These are phyloP conservation scores for Solanum tarijense DNA, from an alignment of 257 asterid genomes.

Conservation along the genomic window DNA sequence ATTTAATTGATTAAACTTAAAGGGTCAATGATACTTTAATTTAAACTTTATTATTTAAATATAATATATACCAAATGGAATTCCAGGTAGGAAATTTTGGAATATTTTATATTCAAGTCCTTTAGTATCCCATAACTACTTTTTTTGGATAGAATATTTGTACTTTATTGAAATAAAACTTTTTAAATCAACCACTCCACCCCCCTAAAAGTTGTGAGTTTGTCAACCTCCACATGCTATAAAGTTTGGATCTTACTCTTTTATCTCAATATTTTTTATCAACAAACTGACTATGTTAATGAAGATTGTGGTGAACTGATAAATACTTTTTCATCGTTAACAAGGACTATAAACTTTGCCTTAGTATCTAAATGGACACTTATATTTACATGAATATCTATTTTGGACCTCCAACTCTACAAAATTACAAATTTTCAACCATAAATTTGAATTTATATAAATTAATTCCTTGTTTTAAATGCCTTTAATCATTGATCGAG, in stretches of 20 bases:
- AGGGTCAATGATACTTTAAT: background rate
- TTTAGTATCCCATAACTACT: conserved; percentile 13
- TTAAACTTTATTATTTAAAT: background rate
- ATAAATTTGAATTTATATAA: background rate
- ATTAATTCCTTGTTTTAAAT: background rate
- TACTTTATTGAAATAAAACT: background rate
- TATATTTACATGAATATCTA: no score
- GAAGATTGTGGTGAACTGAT: background rate
- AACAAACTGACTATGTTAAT: background rate
- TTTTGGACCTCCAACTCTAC: no score
- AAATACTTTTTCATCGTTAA: background rate
- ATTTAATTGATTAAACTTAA: background rate
- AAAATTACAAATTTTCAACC: background rate
- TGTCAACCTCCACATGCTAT: conserved; percentile 48
- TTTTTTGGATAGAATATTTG: background rate
- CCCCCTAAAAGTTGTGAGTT: conserved; percentile 8
- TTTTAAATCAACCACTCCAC: conserved; percentile 16
- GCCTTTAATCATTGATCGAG: background rate
- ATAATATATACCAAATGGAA: conserved; percentile 19
- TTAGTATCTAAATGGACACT: background rate
- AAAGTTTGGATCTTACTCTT: background rate
- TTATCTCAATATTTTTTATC: background rate
- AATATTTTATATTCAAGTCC: conserved; percentile 14
- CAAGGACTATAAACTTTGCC: background rate
- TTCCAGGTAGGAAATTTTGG: conserved; percentile 28